phyloP scores from a whole-genome alignment of 495 filamentous ascomycete genomes.

The Penicillium argentinense region DNA sequence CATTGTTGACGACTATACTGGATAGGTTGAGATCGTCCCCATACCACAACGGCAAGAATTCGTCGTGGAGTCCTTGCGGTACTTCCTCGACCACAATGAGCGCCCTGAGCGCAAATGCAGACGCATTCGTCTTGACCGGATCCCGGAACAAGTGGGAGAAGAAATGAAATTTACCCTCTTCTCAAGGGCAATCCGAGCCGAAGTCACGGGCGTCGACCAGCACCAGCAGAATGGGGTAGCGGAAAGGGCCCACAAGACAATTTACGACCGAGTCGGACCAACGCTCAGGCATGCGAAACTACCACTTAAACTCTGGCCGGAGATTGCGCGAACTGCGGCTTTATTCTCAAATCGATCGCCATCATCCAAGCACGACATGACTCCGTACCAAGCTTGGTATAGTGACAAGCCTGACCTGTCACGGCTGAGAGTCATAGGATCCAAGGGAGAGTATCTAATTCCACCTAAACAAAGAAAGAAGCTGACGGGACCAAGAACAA shows the following conservation, averaged over 20 bases:
- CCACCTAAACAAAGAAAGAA: constrained; percentile 24
- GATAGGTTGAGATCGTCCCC: constrained; percentile 15
- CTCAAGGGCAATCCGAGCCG: constrained; percentile 16
- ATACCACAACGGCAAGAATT: constrained; percentile 13
- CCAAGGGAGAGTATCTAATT: constrained; percentile 15
- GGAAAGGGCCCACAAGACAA: constrained; percentile 22
- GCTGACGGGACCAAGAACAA: constrained; percentile 19
- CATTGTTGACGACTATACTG: constrained; percentile 20
- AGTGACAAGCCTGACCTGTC: constrained; percentile 25
- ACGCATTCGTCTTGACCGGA: constrained; percentile 21
- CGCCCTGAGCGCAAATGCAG: constrained; percentile 20
- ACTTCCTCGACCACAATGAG: constrained; percentile 23
- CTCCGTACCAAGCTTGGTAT: constrained; percentile 28
- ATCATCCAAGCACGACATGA: constrained; percentile 20
- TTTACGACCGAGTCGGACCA: constrained; percentile 12
- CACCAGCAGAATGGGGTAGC: constrained; percentile 25
- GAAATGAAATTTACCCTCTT: constrained; percentile 22
- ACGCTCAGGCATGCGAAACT: constrained; percentile 17
- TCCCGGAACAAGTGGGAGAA: constrained; percentile 17
- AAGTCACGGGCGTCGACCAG: constrained; percentile 17
- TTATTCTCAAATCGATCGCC: constrained; percentile 23
- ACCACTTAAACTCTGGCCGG: constrained; percentile 21
- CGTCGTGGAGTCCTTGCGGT: constrained; percentile 16
- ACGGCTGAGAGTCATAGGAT: constrained; percentile 22
- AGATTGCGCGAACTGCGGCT: constrained; percentile 18